Evolutionary conservation across 228 moss, liverwort and hornwort genomes (phyloP).

Genomic region (Sphagnum fallax): DNA sequence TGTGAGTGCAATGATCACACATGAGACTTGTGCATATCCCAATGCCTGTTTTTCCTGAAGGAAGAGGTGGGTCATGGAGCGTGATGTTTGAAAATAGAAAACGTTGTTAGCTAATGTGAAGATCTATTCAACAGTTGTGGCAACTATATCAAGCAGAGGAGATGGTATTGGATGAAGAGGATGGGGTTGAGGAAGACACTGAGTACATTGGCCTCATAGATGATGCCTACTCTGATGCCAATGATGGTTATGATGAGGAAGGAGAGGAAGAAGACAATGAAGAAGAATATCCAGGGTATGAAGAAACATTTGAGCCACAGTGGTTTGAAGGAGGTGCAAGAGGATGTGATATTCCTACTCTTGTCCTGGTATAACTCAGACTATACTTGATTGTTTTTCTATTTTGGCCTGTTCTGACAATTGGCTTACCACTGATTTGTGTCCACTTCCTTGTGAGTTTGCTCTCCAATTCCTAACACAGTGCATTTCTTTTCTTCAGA

Average conservation of each 20-base stretch:
- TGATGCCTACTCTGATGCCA: slow-evolving; percentile 22
- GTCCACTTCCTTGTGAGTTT: too few species aligned
- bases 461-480: too few species aligned
- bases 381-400: too few species aligned
- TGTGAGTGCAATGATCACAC: too few species aligned
- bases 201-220: slow-evolving; percentile 11
- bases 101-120: too few species aligned
- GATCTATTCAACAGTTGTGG: slow-evolving; percentile 51
- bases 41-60: too few species aligned
- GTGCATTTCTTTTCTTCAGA: slow-evolving; percentile 20
- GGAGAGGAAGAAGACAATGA: slow-evolving; percentile 35
- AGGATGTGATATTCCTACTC: slow-evolving; percentile 55
- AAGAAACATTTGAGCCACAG: slow-evolving; percentile 70
- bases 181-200: slow-evolving; percentile 13
- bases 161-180: slow-evolving; percentile 86
- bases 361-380: slow-evolving; percentile 57
- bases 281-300: slow-evolving; percentile 37
- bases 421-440: too few species aligned
- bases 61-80: too few species aligned
- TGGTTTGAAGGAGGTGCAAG: slow-evolving; percentile 49
- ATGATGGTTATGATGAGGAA: slow-evolving; percentile 32
- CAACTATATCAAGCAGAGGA: slow-evolving; percentile 92
- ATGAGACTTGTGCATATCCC: too few species aligned
- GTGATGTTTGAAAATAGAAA: too few species aligned
- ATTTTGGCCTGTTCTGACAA: too few species aligned